A percentile compares a stretch with the other conserved stretches of the same genome.
These are phyloP conservation scores for Entomortierella parvispora DNA, from an alignment of 192 early-diverging fungal species.

Conservation along the genomic window DNA sequence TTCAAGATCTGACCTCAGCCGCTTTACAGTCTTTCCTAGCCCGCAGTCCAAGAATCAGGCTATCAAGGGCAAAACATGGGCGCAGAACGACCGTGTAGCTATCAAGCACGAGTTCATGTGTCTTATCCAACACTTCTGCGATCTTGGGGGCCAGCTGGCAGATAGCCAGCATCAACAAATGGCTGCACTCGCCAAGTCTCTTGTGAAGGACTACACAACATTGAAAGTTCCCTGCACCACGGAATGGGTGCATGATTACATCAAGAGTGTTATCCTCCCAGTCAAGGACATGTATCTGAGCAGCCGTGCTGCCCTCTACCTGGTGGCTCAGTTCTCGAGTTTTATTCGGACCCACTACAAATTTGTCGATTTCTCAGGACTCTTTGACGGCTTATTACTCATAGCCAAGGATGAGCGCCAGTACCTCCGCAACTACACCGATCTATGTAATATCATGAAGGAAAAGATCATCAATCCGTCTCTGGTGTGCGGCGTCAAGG, in stretches of 20 bases:
- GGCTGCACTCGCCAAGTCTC: constrained; percentile 53
- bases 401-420: constrained; percentile 48
- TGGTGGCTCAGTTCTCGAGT: constrained; percentile 23
- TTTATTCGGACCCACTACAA: constrained; percentile 51
- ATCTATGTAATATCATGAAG: constrained; percentile 49
- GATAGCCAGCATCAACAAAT: constrained; percentile 59
- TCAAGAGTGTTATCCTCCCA: constrained; percentile 42
- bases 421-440: constrained; percentile 29
- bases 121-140: constrained; percentile 55
- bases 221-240: constrained; percentile 53
- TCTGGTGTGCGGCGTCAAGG: constrained; percentile 39
- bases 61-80: constrained; percentile 64
- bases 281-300: constrained; percentile 29
- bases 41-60: constrained; percentile 26
- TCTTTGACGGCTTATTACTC: constrained; percentile 55
- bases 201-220: constrained; percentile 59
- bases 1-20: constrained; percentile 12
- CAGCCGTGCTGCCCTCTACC: constrained; percentile 30
- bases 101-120: constrained; percentile 66
- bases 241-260: constrained; percentile 61
- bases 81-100: constrained; percentile 64
- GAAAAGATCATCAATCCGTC: constrained; percentile 58
- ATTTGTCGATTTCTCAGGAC: constrained; percentile 56
- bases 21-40: constrained; percentile 8
- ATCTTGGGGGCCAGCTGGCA: constrained; percentile 54